Evolutionary conservation across 208 protist genomes (phyloP).

Genomic region (Phytomonas francai): DNA sequence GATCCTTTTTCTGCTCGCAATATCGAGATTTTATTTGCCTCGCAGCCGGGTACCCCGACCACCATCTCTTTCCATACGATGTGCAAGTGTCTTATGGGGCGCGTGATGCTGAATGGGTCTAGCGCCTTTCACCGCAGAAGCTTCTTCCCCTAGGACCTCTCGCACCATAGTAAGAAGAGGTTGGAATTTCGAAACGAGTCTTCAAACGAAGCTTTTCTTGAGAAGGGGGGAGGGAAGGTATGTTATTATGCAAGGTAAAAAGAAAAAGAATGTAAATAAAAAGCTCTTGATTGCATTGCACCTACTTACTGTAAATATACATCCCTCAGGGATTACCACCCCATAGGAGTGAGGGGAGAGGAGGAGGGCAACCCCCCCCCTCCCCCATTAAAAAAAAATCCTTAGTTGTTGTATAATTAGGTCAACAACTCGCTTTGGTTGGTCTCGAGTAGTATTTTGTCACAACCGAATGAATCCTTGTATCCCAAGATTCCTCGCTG

Average conservation of each 20-base stretch:
- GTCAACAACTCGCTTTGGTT: not conserved
- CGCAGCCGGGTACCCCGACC: slow-evolving; percentile 8
- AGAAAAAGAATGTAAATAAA: not conserved
- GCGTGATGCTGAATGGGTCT: slow-evolving; percentile 72
- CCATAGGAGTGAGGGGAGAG: not conserved
- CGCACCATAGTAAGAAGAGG: slow-evolving; percentile 1
- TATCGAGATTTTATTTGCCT: slow-evolving; percentile 38
- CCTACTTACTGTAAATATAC: not conserved
- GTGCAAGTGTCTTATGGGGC: slow-evolving; percentile 54
- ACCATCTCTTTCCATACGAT: slow-evolving; percentile 50
- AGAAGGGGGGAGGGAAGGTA: not conserved
- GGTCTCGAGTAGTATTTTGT: not conserved
- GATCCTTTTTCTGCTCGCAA: slow-evolving; percentile 59
- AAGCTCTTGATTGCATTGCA: not conserved
- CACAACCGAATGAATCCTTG: too few species aligned
- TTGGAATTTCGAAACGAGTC: not conserved
- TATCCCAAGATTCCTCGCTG: too few species aligned
- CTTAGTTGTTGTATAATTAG: not conserved
- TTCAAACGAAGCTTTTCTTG: not conserved
- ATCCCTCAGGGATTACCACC: not conserved
- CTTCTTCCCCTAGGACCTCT: slow-evolving; percentile 20
- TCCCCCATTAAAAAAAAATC: not conserved
- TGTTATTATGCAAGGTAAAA: not conserved
- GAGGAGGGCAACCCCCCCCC: too few species aligned
- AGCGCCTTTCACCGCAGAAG: slow-evolving; percentile 55